A percentile compares a stretch with the other conserved stretches of the same genome.
phyloP scores from a whole-genome alignment of 169 alveolate species.

The Eimeria praecox region DNA sequence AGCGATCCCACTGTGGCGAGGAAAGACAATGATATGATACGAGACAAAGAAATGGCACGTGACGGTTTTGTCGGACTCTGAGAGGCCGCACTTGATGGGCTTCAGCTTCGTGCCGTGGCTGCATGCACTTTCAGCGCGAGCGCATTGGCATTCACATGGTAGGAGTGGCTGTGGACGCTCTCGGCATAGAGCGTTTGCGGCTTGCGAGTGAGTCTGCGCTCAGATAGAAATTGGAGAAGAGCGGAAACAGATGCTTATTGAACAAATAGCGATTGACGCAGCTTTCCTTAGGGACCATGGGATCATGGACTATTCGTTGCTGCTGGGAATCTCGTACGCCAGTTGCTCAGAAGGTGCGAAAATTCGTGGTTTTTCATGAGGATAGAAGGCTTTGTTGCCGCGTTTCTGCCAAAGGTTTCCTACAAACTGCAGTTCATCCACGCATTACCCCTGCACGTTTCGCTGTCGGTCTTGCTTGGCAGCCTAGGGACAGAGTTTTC shows the following conservation, averaged over 20 bases:
- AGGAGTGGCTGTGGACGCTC: too few relatives aligned
- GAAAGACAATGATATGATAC: conserved; percentile 77
- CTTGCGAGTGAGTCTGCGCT: background rate
- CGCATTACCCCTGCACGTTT: background rate
- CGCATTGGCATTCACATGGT: background rate
- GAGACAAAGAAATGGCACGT: conserved; percentile 59
- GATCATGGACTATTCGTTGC: conserved; percentile 93
- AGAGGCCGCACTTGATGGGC: background rate
- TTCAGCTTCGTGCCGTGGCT: background rate
- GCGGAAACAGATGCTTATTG: conserved; percentile 40
- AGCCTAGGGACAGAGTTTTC: background rate
- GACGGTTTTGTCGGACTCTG: background rate
- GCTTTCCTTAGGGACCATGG: conserved; percentile 86
- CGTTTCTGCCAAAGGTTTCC: background rate
- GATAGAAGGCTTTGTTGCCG: background rate
- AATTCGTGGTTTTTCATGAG: background rate
- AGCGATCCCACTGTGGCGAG: conserved; percentile 80
- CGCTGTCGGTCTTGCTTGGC: background rate
- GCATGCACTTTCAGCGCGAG: background rate
- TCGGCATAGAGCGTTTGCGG: background rate
- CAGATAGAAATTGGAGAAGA: conserved; percentile 81
- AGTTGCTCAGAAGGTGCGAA: conserved; percentile 11
- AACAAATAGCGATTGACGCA: conserved; percentile 78
- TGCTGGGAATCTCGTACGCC: conserved; percentile 91
- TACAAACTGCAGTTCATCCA: background rate